Conservation (phyloP, 805 yeast genomes). For the Saccharomycopsis sp. region DNA sequence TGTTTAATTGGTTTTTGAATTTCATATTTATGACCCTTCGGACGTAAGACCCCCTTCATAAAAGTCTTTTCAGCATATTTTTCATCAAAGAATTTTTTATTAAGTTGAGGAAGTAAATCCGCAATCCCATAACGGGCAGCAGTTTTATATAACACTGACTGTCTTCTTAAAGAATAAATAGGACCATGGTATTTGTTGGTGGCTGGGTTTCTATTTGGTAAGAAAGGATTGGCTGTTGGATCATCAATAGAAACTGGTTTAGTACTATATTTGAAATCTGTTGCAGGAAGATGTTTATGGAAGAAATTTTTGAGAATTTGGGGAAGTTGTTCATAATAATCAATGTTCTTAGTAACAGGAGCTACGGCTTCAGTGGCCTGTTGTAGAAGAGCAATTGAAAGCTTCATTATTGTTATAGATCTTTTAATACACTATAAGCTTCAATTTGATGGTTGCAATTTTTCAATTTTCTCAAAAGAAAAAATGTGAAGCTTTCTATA, state of each 20-base stretch:
- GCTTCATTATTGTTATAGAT: no score
- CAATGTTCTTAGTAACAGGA: not conserved
- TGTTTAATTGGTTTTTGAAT: conserved; percentile 50
- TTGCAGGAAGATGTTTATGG: conserved; percentile 65
- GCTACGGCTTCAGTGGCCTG: no score
- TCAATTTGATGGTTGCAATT: no score
- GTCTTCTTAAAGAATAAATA: conserved; percentile 68
- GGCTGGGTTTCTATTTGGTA: conserved; percentile 75
- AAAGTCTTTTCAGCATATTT: conserved; percentile 60
- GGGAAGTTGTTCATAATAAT: conserved; percentile 6
- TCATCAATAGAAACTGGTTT: conserved; percentile 58
- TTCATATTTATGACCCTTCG: conserved; percentile 78
- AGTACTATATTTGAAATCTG: conserved; percentile 57
- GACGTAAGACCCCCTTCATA: conserved; percentile 66
- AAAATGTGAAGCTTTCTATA: no score
- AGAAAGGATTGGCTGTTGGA: conserved; percentile 72
- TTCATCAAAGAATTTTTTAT: conserved; percentile 65
- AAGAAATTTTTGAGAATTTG: conserved; percentile 37
- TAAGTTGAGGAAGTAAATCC: conserved; percentile 59
- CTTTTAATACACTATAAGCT: no score
- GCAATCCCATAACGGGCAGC: conserved; percentile 75
- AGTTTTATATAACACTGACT: conserved; percentile 71
- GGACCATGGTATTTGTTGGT: conserved; percentile 74
- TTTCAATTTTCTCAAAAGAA: no score
- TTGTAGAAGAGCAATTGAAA: no score